phyloP scores from a whole-genome alignment of 169 alveolate species.

The Cryptosporidium bovis region DNA sequence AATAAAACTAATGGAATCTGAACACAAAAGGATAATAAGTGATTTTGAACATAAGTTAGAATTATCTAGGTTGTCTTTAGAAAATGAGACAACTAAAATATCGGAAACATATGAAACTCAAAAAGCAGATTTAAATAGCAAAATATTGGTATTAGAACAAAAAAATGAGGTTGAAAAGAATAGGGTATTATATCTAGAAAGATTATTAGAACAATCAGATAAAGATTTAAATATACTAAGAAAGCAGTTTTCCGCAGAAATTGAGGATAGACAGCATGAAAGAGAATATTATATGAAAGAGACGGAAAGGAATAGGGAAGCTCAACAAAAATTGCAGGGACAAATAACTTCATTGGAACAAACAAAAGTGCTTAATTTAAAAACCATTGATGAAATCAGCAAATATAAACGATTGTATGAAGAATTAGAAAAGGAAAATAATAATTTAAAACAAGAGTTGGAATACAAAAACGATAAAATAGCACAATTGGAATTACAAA shows the following conservation, averaged over 20 bases:
- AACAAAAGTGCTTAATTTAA: background rate
- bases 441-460: conserved; percentile 25
- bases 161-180: conserved; percentile 43
- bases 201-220: conserved; percentile 62
- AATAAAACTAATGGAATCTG: conserved; percentile 61
- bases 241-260: conserved; percentile 68
- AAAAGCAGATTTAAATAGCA: conserved; percentile 23
- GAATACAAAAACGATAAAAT: conserved; percentile 16
- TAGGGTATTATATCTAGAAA: conserved; percentile 38
- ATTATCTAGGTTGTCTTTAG: conserved; percentile 23
- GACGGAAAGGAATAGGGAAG: conserved; percentile 62
- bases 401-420: conserved; percentile 1
- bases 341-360: conserved; percentile 48
- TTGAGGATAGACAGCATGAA: conserved; percentile 72
- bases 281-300: conserved; percentile 71
- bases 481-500: conserved; percentile 27
- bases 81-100: conserved; percentile 35
- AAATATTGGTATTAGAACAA: conserved; percentile 53
- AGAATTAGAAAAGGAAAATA: conserved; percentile 23
- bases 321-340: conserved; percentile 34
- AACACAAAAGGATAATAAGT: conserved; percentile 44
- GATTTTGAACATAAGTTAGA: conserved; percentile 64
- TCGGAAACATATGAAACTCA: conserved; percentile 40
- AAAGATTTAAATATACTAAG: conserved; percentile 50
- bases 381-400: conserved; percentile 5